A percentile compares a stretch with the other conserved stretches of the same genome.
Evolutionary conservation across 1,284 basidiomycete genomes (phyloP).

Genomic region (Cerioporus squamosus): DNA sequence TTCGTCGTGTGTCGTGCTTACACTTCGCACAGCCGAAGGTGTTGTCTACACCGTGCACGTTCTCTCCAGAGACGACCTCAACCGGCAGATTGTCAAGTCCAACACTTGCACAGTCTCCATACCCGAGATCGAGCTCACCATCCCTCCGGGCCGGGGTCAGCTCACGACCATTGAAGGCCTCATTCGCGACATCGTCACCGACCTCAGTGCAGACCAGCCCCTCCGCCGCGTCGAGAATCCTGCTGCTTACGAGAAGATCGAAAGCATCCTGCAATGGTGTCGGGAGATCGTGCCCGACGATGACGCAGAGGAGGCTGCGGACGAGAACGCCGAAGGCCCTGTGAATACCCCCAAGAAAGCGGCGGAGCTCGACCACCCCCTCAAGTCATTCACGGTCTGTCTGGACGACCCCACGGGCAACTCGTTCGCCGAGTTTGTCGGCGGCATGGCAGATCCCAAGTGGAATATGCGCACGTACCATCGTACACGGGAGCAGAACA

Average conservation of each 20-base stretch:
- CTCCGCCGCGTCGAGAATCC: constrained; percentile 86
- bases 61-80: constrained; percentile 77
- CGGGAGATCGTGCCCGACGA: constrained; percentile 74
- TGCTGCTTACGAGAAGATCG: constrained; percentile 78
- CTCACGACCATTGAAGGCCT: constrained; percentile 97
- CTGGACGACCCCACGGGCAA: constrained; percentile 96
- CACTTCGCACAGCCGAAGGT: constrained; percentile 57
- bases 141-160: constrained; percentile 89
- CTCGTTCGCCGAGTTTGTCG: constrained; percentile 90
- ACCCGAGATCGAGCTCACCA: constrained; percentile 90
- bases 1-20: neutral
- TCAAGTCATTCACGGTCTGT: constrained; percentile 82
- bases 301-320: constrained; percentile 49
- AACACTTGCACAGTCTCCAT: constrained; percentile 82
- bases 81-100: constrained; percentile 95
- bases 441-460: constrained; percentile 84
- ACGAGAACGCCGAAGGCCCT: constrained; percentile 20
- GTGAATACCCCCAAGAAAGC: constrained; percentile 34
- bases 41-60: constrained; percentile 83
- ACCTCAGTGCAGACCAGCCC: constrained; percentile 87
- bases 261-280: constrained; percentile 73
- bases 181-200: constrained; percentile 82
- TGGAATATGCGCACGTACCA: constrained; percentile 93
- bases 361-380: constrained; percentile 53
- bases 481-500: constrained; percentile 86